Conservation (phyloP, 305 asterid species). For the Fraxinus albicans region DNA sequence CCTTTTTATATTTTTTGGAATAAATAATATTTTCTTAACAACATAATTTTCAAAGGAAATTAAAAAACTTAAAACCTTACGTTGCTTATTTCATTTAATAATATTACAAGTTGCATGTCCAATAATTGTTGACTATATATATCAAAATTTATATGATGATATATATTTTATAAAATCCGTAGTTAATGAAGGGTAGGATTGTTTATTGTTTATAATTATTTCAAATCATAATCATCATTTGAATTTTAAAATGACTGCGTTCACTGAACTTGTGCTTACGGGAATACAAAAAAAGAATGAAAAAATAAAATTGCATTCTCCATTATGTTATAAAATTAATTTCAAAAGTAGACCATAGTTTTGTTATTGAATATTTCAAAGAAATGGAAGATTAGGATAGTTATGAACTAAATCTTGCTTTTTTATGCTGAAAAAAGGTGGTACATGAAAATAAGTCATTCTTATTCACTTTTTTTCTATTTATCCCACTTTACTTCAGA, state of each 20-base stretch:
- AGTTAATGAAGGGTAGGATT: neutral
- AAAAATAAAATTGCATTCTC: neutral
- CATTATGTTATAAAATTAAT: neutral
- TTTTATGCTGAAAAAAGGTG: neutral
- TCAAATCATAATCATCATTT: neutral
- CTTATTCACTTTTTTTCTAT: neutral
- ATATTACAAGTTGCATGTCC: neutral
- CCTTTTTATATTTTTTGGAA: neutral
- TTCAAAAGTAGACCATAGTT: neutral
- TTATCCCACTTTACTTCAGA: neutral
- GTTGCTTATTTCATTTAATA: neutral
- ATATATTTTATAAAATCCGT: neutral
- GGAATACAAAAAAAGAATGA: neutral
- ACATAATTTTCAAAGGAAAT: neutral
- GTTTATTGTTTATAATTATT: neutral
- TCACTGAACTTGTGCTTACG: neutral
- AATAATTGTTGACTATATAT: neutral
- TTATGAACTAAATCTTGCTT: neutral
- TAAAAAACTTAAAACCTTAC: neutral
- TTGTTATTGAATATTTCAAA: neutral
- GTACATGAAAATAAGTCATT: neutral
- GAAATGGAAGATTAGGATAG: neutral
- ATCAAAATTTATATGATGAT: neutral
- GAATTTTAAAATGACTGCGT: neutral
- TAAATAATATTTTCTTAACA: neutral